These are phyloP conservation scores for Candida maesae DNA, from an alignment of 805 yeast species.

Conservation along the genomic window DNA sequence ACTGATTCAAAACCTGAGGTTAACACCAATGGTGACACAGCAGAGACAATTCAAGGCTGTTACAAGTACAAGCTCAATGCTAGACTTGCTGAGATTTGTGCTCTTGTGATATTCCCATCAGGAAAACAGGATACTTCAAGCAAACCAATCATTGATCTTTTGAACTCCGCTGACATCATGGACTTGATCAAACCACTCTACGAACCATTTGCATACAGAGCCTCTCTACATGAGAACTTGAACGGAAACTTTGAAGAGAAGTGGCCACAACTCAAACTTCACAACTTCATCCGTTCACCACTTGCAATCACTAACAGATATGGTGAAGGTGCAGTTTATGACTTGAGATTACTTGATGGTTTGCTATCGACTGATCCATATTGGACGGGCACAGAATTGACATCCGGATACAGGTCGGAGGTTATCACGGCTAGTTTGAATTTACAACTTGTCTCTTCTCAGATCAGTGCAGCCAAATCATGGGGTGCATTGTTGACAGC, in stretches of 20 bases:
- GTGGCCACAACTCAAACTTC: constrained; percentile 45
- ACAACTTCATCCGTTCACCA: constrained; percentile 49
- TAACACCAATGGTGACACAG: constrained; percentile 3
- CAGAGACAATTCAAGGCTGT: constrained; percentile 37
- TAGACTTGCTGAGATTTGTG: constrained; percentile 70
- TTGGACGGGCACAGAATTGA: constrained; percentile 37
- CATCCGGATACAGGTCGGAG: constrained; percentile 40
- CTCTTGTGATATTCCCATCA: constrained; percentile 63
- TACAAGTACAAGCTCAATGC: constrained; percentile 58
- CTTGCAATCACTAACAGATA: constrained; percentile 43
- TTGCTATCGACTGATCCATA: constrained; percentile 42
- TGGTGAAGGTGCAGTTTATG: constrained; percentile 53
- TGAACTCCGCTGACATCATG: constrained; percentile 37
- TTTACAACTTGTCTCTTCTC: constrained; percentile 61
- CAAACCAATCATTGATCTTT: constrained; percentile 38
- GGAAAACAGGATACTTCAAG: constrained; percentile 36
- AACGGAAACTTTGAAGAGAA: constrained; percentile 41
- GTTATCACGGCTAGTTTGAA: constrained; percentile 59
- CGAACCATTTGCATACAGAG: constrained; percentile 43
- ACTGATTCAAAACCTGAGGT: constrained; percentile 15
- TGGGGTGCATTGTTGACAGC: constrained; percentile 77
- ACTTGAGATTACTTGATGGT: constrained; percentile 58
- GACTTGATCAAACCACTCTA: constrained; percentile 34
- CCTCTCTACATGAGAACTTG: constrained; percentile 42
- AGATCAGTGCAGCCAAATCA: constrained; percentile 64